phyloP scores from a whole-genome alignment of 1,284 basidiomycete species.

The Sphagnurus paluster region DNA sequence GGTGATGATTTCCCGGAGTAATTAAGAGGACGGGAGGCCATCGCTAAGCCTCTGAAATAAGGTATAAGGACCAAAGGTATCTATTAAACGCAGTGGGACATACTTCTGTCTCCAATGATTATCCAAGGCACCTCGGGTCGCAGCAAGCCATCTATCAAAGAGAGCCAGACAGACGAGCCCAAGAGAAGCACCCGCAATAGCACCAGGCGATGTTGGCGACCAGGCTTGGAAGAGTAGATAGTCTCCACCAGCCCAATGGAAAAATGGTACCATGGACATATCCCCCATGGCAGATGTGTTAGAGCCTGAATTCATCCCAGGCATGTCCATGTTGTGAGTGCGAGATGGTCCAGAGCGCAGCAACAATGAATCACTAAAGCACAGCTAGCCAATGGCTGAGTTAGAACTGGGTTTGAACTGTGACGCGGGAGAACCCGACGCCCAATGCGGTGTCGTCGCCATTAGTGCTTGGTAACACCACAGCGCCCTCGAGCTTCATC shows the following conservation, averaged over 20 bases:
- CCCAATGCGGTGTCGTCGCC: no score
- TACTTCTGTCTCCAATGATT: constrained; percentile 62
- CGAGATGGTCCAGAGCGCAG: no score
- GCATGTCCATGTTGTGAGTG: constrained; percentile 25
- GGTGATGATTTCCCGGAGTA: constrained; percentile 5
- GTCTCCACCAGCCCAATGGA: constrained; percentile 67
- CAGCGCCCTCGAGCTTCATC: no score
- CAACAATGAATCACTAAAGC: no score
- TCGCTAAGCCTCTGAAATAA: constrained; percentile 27
- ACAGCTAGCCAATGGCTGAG: neutral
- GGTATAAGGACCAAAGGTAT: constrained; percentile 2
- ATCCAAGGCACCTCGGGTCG: constrained; percentile 52
- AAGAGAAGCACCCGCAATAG: constrained; percentile 74
- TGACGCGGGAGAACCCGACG: neutral
- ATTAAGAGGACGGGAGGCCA: constrained; percentile 14
- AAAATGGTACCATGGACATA: constrained; percentile 56
- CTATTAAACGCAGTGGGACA: constrained; percentile 3
- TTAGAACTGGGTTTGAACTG: neutral
- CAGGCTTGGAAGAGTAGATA: constrained; percentile 68
- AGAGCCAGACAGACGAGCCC: constrained; percentile 66
- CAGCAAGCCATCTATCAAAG: constrained; percentile 67
- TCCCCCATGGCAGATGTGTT: no score
- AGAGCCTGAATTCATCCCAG: constrained; percentile 12
- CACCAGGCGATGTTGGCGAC: constrained; percentile 64
- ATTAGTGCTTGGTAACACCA: no score